phyloP scores from a whole-genome alignment of 352 stramenopile genomes.

The Peronospora tabacina region DNA sequence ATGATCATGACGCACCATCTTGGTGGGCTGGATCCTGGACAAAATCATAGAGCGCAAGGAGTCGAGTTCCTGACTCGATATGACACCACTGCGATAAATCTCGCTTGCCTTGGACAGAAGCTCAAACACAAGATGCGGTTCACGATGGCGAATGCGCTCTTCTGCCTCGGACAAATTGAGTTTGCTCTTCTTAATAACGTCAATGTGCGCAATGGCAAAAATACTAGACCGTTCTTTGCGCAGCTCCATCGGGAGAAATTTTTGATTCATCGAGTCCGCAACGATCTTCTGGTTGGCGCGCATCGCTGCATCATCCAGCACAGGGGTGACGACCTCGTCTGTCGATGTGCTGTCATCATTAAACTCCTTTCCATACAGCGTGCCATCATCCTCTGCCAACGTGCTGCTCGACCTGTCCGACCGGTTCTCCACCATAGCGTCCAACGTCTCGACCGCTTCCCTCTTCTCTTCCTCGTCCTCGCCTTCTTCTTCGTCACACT shows the following conservation, averaged over 20 bases:
- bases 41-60: slow-evolving; percentile 69
- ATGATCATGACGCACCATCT: slow-evolving; percentile 44
- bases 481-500: slow-evolving; percentile 26
- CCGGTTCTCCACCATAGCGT: slow-evolving; percentile 31
- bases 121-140: slow-evolving; percentile 78
- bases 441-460: slow-evolving; percentile 5
- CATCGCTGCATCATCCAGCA: slow-evolving; percentile 49
- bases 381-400: slow-evolving; percentile 73
- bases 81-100: slow-evolving; percentile 75
- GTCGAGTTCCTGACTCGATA: slow-evolving; percentile 76
- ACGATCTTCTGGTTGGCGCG: slow-evolving; percentile 68
- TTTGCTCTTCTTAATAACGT: slow-evolving; percentile 79
- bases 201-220: slow-evolving; percentile 64
- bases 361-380: slow-evolving; percentile 79
- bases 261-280: slow-evolving; percentile 76
- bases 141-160: slow-evolving; percentile 74
- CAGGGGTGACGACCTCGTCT: slow-evolving; percentile 44
- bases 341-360: slow-evolving; percentile 40
- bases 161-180: slow-evolving; percentile 71
- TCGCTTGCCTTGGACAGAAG: slow-evolving; percentile 75
- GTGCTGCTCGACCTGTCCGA: slow-evolving; percentile 58
- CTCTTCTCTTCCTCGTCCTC: slow-evolving; percentile 19
- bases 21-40: slow-evolving; percentile 69
- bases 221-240: slow-evolving; percentile 49
- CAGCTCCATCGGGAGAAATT: slow-evolving; percentile 65